Evolutionary conservation across 192 early-diverging fungal species (phyloP).

Genomic region (Jimgerdemannia lactiflua): DNA sequence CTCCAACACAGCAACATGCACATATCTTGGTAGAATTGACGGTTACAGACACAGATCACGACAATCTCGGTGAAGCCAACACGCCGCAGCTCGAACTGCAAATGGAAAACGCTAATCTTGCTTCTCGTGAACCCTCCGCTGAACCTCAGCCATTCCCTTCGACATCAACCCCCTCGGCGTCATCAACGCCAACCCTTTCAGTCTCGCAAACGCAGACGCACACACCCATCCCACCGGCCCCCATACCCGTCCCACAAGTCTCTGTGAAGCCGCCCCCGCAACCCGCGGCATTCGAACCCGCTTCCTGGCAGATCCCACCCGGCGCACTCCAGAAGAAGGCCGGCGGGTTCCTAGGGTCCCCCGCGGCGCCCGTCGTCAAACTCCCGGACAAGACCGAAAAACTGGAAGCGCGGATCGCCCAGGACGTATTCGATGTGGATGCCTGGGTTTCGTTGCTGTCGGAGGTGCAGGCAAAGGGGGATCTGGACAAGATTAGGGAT

Average conservation of each 20-base stretch:
- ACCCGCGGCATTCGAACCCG: slow-evolving; percentile 23
- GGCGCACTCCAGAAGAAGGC: slow-evolving; percentile 23
- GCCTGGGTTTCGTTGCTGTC: slow-evolving; percentile 64
- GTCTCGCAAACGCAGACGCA: not conserved
- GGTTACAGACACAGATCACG: not conserved
- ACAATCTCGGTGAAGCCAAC: not conserved
- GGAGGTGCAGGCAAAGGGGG: slow-evolving; percentile 55
- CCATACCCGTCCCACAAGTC: not conserved
- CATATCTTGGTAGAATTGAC: not conserved
- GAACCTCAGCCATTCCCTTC: not conserved
- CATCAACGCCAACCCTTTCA: not conserved
- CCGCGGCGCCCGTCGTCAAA: slow-evolving; percentile 7
- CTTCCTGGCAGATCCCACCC: slow-evolving; percentile 46
- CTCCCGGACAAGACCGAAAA: slow-evolving; percentile 41
- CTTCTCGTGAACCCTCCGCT: not conserved
- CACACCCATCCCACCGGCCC: not conserved
- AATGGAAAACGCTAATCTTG: not conserved
- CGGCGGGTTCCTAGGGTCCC: not conserved
- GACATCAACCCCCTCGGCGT: not conserved
- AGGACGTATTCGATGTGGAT: slow-evolving; percentile 57
- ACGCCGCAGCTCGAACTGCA: not conserved
- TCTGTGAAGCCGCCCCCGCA: slow-evolving; percentile 5
- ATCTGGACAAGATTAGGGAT: slow-evolving; percentile 55
- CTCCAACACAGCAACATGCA: not conserved
- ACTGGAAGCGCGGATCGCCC: slow-evolving; percentile 49